A percentile compares a stretch with the other conserved stretches of the same genome.
Conservation (phyloP, 2,329 filamentous ascomycete genomes). For the Nigrospora sphaerica region DNA sequence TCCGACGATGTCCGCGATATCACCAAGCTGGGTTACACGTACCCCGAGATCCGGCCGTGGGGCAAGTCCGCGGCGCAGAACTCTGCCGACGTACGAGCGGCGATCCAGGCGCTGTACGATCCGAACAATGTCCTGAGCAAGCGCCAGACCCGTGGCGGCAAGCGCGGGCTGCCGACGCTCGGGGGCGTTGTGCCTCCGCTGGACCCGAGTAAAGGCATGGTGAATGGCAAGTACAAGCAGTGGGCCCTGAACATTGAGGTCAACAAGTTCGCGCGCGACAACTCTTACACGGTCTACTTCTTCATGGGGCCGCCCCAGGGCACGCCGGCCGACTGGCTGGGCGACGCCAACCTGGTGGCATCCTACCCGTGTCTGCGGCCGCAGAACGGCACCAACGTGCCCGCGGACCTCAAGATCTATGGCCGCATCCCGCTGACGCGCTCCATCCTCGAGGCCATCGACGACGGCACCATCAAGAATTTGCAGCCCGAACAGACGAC, state of each 20-base stretch:
- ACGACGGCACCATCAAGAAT: constrained; percentile 1
- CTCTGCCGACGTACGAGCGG: not conserved
- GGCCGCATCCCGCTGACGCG: constrained; percentile 2
- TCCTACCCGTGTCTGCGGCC: constrained; percentile 1
- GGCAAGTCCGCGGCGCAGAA: not conserved
- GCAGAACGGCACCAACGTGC: not conserved
- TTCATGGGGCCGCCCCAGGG: not conserved
- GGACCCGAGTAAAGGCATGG: not conserved
- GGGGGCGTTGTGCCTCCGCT: not conserved
- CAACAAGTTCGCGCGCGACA: constrained; percentile 3
- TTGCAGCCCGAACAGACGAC: constrained; percentile 1
- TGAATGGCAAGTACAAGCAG: constrained; percentile 3
- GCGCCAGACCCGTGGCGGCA: not conserved
- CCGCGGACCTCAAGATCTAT: constrained; percentile 1
- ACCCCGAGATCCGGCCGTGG: constrained; percentile 4
- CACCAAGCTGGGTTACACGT: not conserved
- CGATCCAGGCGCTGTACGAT: constrained; percentile 1
- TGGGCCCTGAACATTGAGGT: not conserved
- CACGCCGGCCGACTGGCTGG: not conserved
- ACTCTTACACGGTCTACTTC: constrained; percentile 1
- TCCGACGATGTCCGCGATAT: constrained; percentile 1
- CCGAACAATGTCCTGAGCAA: not conserved
- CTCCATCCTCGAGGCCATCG: constrained; percentile 1
- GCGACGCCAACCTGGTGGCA: constrained; percentile 1
- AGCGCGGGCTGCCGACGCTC: not conserved